Evolutionary conservation across 768 basidiomycete species (phyloP).

Genomic region (Suillus lakei): DNA sequence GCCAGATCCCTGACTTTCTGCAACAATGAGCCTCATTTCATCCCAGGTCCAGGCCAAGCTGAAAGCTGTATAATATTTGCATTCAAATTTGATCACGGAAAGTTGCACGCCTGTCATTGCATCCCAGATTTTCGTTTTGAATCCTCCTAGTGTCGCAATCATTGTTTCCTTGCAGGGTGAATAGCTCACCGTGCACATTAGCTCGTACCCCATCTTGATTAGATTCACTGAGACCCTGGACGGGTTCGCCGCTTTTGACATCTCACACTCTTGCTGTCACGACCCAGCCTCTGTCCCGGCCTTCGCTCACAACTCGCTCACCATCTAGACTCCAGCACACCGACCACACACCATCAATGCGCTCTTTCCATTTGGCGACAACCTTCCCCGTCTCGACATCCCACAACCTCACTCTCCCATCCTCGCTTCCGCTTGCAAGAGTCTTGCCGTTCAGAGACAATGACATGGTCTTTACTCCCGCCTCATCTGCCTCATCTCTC

Average conservation of each 20-base stretch:
- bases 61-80: too few species aligned
- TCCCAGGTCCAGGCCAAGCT: not conserved
- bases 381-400: too few species aligned
- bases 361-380: not conserved
- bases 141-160: not conserved
- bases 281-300: constrained; percentile 11
- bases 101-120: not conserved
- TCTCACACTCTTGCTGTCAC: too few species aligned
- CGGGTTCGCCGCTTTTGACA: not conserved
- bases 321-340: constrained; percentile 14
- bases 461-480: rapidly evolving
- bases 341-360: not conserved
- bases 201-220: not conserved
- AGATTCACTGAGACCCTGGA: not conserved
- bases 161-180: not conserved
- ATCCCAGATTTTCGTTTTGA: not conserved
- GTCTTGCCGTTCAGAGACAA: not conserved
- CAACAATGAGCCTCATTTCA: not conserved
- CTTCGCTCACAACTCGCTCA: constrained; percentile 14
- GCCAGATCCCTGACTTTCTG: too few species aligned
- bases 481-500: not conserved
- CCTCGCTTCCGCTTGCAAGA: constrained; percentile 13
- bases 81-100: too few species aligned
- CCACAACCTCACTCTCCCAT: too few species aligned
- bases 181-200: too few species aligned